These are phyloP conservation scores for Citrus unshiu DNA, from an alignment of 345 rosid genomes.

Conservation along the genomic window DNA sequence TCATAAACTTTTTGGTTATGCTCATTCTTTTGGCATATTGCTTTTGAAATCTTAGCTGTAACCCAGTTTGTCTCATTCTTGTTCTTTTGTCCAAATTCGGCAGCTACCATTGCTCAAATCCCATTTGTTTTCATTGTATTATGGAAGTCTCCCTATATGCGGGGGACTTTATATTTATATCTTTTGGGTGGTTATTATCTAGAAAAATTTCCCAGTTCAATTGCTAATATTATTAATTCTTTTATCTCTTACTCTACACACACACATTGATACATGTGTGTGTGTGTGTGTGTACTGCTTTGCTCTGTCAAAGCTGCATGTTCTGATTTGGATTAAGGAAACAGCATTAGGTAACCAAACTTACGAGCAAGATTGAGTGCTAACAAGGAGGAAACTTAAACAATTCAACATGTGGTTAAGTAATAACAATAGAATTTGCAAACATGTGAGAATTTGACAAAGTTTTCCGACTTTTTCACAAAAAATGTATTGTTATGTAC, in stretches of 20 bases:
- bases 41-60: slow-evolving; percentile 15
- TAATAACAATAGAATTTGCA: not conserved
- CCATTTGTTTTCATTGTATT: slow-evolving; percentile 1
- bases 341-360: not conserved
- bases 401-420: not conserved
- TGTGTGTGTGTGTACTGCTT: not conserved
- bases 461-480: not conserved
- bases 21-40: slow-evolving; percentile 29
- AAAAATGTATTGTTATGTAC: not conserved
- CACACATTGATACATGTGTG: too few species aligned
- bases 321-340: not conserved
- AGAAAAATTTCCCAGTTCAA: not conserved
- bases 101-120: slow-evolving; percentile 26
- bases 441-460: not conserved
- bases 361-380: slow-evolving; percentile 5
- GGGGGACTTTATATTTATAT: not conserved
- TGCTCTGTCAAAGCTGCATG: not conserved
- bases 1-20: slow-evolving; percentile 24
- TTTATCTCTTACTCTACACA: not conserved
- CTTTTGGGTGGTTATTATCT: not conserved
- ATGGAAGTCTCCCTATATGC: slow-evolving; percentile 14
- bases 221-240: not conserved
- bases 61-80: slow-evolving; percentile 12
- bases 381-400: not conserved
- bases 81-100: slow-evolving; percentile 15